phyloP scores from a whole-genome alignment of 805 yeast genomes.

The Yarrowia hollandica region DNA sequence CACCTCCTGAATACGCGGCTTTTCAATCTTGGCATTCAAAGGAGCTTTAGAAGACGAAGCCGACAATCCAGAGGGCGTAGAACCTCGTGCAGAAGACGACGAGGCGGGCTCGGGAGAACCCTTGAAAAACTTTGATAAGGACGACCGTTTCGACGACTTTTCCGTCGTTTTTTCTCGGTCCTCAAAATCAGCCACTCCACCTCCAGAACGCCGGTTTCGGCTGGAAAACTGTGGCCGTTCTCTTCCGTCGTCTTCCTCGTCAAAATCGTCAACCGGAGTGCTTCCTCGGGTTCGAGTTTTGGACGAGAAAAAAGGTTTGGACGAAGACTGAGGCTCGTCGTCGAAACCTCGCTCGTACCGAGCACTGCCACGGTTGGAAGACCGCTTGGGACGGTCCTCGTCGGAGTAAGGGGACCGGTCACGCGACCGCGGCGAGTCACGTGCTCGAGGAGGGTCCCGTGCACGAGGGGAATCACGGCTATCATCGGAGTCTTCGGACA shows the following conservation, averaged over 20 bases:
- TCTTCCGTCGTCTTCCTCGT: neutral
- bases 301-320: constrained; percentile 17
- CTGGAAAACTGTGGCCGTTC: neutral
- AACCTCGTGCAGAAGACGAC: neutral
- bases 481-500: constrained; percentile 18
- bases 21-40: constrained; percentile 51
- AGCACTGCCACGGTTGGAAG: neutral
- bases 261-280: neutral
- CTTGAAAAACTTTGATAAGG: constrained; percentile 14
- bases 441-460: neutral
- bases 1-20: constrained; percentile 64
- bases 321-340: constrained; percentile 1
- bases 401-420: constrained; percentile 1
- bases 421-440: neutral
- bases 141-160: constrained; percentile 4
- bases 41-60: constrained; percentile 1
- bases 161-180: neutral
- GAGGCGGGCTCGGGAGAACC: neutral
- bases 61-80: constrained; percentile 2
- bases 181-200: constrained; percentile 11
- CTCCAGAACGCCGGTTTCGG: constrained; percentile 13
- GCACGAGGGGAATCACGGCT: neutral
- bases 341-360: constrained; percentile 10
- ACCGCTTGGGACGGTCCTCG: neutral
- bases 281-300: constrained; percentile 4